A percentile compares a stretch with the other conserved stretches of the same genome.
These are phyloP conservation scores for Trebouxia sp. DNA, from an alignment of 139 green algal species.

Conservation along the genomic window DNA sequence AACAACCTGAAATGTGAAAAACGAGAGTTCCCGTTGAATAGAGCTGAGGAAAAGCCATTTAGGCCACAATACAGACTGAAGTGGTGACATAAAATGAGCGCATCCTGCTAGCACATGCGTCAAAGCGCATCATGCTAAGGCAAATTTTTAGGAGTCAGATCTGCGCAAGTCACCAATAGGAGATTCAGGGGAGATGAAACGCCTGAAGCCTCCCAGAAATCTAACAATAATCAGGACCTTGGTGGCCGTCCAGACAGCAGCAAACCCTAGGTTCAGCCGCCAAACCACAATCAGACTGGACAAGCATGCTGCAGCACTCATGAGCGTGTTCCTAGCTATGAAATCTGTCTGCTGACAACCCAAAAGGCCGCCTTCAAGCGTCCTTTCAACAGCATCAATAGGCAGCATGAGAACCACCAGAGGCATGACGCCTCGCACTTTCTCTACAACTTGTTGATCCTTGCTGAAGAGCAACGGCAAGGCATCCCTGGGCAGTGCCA, in stretches of 20 bases:
- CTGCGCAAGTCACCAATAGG: conserved; percentile 11
- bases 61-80: too few relatives aligned
- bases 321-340: conserved; percentile 15
- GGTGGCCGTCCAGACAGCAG: neutral
- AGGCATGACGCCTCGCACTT: conserved; percentile 1
- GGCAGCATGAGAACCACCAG: conserved; percentile 10
- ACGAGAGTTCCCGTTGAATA: too few relatives aligned
- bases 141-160: neutral
- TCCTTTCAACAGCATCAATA: conserved; percentile 7
- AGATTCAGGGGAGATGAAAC: neutral
- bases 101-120: too few relatives aligned
- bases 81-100: too few relatives aligned
- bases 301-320: conserved; percentile 17
- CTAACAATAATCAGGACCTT: conserved; percentile 10
- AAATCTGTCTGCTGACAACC: conserved; percentile 4
- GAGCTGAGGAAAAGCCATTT: too few relatives aligned
- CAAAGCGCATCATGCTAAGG: too few relatives aligned
- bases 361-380: conserved; percentile 8
- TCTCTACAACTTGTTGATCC: neutral
- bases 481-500: neutral
- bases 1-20: too few relatives aligned
- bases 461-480: conserved; percentile 15
- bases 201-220: neutral
- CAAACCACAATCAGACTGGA: neutral
- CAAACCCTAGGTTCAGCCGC: neutral